phyloP scores from a whole-genome alignment of 768 basidiomycete species.

The Sutorius australiensis region DNA sequence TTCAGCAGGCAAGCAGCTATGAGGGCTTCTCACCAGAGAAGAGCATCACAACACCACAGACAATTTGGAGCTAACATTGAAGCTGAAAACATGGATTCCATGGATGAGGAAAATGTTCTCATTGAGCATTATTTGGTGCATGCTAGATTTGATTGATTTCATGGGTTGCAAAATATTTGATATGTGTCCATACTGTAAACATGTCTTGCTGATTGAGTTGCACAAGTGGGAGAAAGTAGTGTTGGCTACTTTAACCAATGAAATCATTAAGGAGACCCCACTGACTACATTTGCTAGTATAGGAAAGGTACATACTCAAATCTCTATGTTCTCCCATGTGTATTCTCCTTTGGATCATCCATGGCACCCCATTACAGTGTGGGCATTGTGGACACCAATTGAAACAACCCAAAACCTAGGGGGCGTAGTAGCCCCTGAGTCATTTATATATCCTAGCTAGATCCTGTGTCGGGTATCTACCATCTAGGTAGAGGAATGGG shows the following conservation, averaged over 20 bases:
- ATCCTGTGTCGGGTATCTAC: too few species aligned
- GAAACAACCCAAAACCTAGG: too few species aligned
- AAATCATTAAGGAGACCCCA: constrained; percentile 8
- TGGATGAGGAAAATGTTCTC: not conserved
- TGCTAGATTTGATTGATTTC: not conserved
- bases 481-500: too few species aligned
- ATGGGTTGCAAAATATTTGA: not conserved
- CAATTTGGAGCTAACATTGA: not conserved
- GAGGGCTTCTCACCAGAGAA: not conserved
- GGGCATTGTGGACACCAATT: too few species aligned
- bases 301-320: not conserved
- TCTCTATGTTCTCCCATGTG: too few species aligned
- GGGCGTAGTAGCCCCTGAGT: too few species aligned
- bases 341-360: too few species aligned
- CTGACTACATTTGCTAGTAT: not conserved
- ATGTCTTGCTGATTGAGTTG: not conserved
- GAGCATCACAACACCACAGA: not conserved
- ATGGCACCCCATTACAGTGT: too few species aligned
- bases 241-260: constrained; percentile 1
- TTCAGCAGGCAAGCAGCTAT: not conserved
- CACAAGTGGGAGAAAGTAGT: constrained; percentile 2
- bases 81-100: not conserved
- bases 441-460: too few species aligned
- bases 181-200: not conserved
- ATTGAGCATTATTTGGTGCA: not conserved